Evolutionary conservation across 345 rosid species (phyloP).

Genomic region (Durio zibethinus): DNA sequence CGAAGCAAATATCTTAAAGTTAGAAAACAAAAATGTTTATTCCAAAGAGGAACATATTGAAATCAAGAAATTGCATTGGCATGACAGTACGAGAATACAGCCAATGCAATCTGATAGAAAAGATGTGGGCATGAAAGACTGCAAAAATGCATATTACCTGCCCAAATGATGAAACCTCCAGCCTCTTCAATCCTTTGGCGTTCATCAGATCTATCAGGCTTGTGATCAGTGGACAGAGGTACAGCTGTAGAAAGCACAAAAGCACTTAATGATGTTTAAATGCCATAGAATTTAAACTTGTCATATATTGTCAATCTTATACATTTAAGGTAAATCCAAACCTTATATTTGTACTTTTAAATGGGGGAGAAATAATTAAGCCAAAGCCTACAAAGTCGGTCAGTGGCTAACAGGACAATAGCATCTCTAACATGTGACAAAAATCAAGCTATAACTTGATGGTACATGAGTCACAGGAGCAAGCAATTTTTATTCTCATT

Average conservation of each 20-base stretch:
- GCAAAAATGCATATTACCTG: constrained; percentile 34
- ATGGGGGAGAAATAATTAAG: neutral
- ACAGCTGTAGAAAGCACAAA: constrained; percentile 29
- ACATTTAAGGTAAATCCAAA: neutral
- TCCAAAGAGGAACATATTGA: neutral
- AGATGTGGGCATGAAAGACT: constrained; percentile 1
- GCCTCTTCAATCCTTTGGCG: constrained; percentile 48
- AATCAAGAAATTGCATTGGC: neutral
- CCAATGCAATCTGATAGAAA: neutral
- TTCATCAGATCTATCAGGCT: constrained; percentile 51
- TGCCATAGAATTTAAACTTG: neutral
- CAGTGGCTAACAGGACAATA: neutral
- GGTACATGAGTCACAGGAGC: neutral
- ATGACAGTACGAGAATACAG: neutral
- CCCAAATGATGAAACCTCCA: constrained; percentile 51
- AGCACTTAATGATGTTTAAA: neutral
- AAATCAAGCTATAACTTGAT: constrained; percentile 1
- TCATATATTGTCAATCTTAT: neutral
- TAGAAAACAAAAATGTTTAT: neutral
- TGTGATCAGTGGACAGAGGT: constrained; percentile 46
- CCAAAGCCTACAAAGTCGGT: neutral
- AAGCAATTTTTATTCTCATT: neutral
- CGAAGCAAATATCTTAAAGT: constrained; percentile 1
- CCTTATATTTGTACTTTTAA: neutral
- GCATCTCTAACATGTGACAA: neutral